Evolutionary conservation across 345 rosid species (phyloP).

Genomic region (Syzygium grande): DNA sequence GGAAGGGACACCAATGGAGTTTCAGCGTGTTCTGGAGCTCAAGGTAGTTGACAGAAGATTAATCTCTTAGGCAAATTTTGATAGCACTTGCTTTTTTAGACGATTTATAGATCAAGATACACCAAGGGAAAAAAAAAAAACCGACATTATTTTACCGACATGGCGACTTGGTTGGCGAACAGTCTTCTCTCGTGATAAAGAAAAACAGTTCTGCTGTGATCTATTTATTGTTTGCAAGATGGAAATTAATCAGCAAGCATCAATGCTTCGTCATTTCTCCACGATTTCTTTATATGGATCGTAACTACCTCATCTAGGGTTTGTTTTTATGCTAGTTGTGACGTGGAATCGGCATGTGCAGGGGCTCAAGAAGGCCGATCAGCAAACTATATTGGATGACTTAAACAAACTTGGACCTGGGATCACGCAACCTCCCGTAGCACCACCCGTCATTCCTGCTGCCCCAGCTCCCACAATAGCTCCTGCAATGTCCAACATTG

Average conservation of each 20-base stretch:
- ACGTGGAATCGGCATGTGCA: constrained; percentile 13
- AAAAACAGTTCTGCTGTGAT: background rate
- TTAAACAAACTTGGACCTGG: constrained; percentile 81
- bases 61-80: background rate
- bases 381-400: constrained; percentile 82
- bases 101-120: too few species aligned
- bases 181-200: background rate
- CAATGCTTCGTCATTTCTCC: background rate
- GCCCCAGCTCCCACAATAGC: constrained; percentile 24
- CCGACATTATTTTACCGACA: background rate
- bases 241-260: background rate
- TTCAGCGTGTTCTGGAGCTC: constrained; percentile 95
- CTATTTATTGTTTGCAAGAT: background rate
- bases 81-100: background rate
- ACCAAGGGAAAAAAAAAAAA: background rate
- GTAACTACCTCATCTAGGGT: background rate
- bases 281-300: background rate
- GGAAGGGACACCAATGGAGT: constrained; percentile 98
- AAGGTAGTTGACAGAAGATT: constrained; percentile 32
- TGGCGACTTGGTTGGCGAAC: background rate
- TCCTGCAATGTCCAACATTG: constrained; percentile 27
- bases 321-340: background rate
- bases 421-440: constrained; percentile 30
- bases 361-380: constrained; percentile 91
- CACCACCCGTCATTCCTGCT: constrained; percentile 26